Base-by-base conservation (phyloP, 495 filamentous ascomycete genomes). In the Neurospora intermedia region DNA sequence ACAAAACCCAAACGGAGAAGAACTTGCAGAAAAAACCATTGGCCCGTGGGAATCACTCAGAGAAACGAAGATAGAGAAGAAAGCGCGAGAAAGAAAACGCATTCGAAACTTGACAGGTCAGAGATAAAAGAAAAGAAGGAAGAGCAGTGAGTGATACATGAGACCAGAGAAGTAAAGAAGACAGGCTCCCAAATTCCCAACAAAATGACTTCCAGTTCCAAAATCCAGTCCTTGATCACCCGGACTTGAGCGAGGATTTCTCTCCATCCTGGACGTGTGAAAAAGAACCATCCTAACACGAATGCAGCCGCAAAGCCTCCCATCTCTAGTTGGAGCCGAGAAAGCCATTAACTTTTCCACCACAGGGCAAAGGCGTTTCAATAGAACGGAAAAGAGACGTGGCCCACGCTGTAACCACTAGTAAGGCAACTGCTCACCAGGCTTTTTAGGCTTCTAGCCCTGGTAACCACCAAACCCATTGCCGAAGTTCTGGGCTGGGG, bases 401-500 rank as follows among this genome's bases (percentile, higher is more conserved):
- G 69, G 54, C 72, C 54, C 54, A 66, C 54, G 3, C 27, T 66
- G 54, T 66, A 15, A 35, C 54, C 54, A 6, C 54, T 66, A 66
- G 27, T 27, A 66, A 27, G 54, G 54, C 54, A 35, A 13, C 54
- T 35, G 54, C 54, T 66, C 54, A 66, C 54, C 27, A 38, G 35
- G 15, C 48, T 5, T 59, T 59, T 23, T 31, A 62, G 20, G 23
- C 15, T 62, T 20, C 78, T 86, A 89, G 70, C 87, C 87, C 77
- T 89, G 89, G 77, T 89, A 90, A 46, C 84, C 88, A 74, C 85
- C 84, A 78, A 88, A 89, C 59, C 87, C 87, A 75, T 87, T 88
- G 77, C 86, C 85, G 79, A 88, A 87, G 79, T 86, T 86, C 76
- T 88, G 87, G 48, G 79, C 81, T 6, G 85, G 84, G 62, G 88